These are phyloP conservation scores for Russula ochroleuca DNA, from an alignment of 768 basidiomycete species.

Conservation along the genomic window DNA sequence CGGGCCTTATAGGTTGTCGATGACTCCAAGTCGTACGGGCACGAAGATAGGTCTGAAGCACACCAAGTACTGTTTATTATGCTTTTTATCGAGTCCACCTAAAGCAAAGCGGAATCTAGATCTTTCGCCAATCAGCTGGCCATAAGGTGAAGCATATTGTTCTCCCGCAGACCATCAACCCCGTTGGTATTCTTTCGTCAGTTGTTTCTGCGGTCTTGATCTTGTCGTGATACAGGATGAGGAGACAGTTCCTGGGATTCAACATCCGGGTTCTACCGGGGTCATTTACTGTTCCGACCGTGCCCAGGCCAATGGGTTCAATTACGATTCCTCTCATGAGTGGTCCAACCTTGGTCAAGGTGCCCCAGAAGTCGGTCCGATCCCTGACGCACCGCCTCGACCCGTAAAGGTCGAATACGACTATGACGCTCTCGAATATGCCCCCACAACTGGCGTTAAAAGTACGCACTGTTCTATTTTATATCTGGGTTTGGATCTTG, in stretches of 20 bases:
- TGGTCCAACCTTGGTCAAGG: slow-evolving; percentile 93
- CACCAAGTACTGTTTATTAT: slow-evolving; percentile 53
- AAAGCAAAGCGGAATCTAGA: slow-evolving; percentile 40
- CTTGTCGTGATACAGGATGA: slow-evolving; percentile 53
- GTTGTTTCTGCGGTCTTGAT: background rate
- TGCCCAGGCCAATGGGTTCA: slow-evolving; percentile 94
- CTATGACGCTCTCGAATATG: slow-evolving; percentile 78
- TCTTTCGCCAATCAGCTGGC: slow-evolving; percentile 68
- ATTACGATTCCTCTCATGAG: slow-evolving; percentile 66
- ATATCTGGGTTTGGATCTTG: background rate
- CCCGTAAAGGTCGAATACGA: slow-evolving; percentile 62
- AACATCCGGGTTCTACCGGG: slow-evolving; percentile 62
- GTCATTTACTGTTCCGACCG: slow-evolving; percentile 90
- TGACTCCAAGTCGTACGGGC: slow-evolving; percentile 59
- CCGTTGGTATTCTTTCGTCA: slow-evolving; percentile 41
- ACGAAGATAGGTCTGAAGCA: slow-evolving; percentile 84
- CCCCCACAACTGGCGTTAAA: slow-evolving; percentile 89
- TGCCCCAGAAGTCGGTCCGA: slow-evolving; percentile 82
- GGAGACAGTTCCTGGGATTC: slow-evolving; percentile 85
- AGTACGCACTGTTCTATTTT: slow-evolving; percentile 38
- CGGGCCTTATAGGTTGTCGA: slow-evolving; percentile 58
- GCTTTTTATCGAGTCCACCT: background rate
- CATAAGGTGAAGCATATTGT: slow-evolving; percentile 53
- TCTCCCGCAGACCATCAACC: slow-evolving; percentile 66
- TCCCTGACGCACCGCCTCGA: slow-evolving; percentile 69